Conservation (phyloP, 176 grass and related monocot genomes). For the Juncus inflexus region DNA sequence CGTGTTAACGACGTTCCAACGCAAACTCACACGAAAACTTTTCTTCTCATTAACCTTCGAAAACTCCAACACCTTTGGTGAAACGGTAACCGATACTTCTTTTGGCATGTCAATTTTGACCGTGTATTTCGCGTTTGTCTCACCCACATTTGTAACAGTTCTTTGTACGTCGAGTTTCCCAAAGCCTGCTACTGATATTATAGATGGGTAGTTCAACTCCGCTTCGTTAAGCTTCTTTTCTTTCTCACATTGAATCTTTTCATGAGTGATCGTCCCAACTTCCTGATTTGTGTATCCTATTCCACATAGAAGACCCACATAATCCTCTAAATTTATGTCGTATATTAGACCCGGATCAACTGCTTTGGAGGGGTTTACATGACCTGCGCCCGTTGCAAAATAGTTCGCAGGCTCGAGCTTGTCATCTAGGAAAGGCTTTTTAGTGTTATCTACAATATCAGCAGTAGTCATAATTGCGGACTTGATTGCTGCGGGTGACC, state of each 20-base stretch:
- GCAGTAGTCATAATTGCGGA: constrained; percentile 58
- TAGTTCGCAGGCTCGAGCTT: neutral
- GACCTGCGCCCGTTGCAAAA: constrained; percentile 37
- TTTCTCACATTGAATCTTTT: constrained; percentile 10
- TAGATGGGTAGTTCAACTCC: constrained; percentile 42
- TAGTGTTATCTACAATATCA: neutral
- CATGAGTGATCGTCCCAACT: constrained; percentile 26
- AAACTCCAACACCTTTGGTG: constrained; percentile 37
- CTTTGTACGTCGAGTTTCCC: constrained; percentile 18
- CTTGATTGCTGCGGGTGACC: constrained; percentile 51
- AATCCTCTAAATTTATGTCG: constrained; percentile 30
- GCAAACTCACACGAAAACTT: constrained; percentile 32
- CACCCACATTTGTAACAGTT: constrained; percentile 32
- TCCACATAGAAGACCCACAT: constrained; percentile 25
- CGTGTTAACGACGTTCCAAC: constrained; percentile 14
- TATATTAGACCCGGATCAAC: constrained; percentile 34
- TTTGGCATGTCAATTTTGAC: constrained; percentile 23
- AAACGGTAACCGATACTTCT: constrained; percentile 10
- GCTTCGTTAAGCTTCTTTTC: constrained; percentile 16
- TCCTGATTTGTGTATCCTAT: constrained; percentile 18
- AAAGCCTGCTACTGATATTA: neutral
- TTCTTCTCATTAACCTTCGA: constrained; percentile 25
- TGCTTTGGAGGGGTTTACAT: constrained; percentile 29
- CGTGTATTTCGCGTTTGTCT: constrained; percentile 18
- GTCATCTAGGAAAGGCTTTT: constrained; percentile 31